Evolutionary conservation across 2,329 filamentous ascomycete genomes (phyloP), one percentile per base, ranked within the genome.

Genomic region (Magnaporthales sp.): DNA sequence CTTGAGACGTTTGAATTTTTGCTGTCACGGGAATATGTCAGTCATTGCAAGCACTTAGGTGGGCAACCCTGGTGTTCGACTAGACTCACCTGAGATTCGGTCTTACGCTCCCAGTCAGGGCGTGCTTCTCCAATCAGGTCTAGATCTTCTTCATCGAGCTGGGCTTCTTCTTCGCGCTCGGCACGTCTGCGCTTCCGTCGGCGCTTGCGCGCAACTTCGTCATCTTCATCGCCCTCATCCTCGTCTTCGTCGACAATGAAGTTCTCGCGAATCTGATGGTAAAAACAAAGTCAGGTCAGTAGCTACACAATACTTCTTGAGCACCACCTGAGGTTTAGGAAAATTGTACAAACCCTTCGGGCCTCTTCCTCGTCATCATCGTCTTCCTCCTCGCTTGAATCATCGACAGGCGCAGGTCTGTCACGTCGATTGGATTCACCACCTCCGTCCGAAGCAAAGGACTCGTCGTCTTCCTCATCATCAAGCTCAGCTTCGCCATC

Each of bases 171-270:
- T 74, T 92, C 91, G 67, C 91, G 89, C 75, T 96, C 91, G 64
- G 84, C 80, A 67, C 87, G 81, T 73, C 92, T 88, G 71, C 92
- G 89, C 81, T 95, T 96, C 77, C 87, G 87, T 74, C 88, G 87
- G 76, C 90, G 90, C 70, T 86, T 81, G 51, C 86, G 84, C 69
- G 73, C 81, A 30, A 79, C 80, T 46, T 87, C 86, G 71, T 84
- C 85, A 65, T 84, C 89, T 65, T 90, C 86, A 32, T 88, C 88
- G 63, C 92, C 90, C 71, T 92, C 90, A 66, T 92, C 90, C 71
- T 92, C 90, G 69, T 94, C 93, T 74, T 97, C 93, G 73, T 96
- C 92, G 70, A 96, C 92, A 71, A 99, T 97, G 79, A 98, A 99
- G 29, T 93, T 94, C 81, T 96, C 93, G 65, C 91, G 91, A 70